Percentiles rank a stretch among this genome's conserved stretches.
These are phyloP conservation scores for Geotrichum histeridarum DNA, from an alignment of 1,139 yeast genomes.

Conservation along the genomic window DNA sequence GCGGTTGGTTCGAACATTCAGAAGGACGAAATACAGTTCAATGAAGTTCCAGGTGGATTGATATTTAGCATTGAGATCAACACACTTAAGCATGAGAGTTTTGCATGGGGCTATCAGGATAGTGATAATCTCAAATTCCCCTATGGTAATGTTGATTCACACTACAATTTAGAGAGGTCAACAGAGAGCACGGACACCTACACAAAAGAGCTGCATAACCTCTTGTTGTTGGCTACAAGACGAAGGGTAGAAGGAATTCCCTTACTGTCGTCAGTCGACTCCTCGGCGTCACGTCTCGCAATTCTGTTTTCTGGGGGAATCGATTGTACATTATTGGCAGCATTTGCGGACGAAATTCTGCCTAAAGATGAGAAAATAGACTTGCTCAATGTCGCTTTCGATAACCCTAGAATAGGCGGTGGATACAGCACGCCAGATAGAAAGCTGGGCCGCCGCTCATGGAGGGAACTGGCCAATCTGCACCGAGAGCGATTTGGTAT, in stretches of 20 bases:
- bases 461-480: constrained; percentile 42
- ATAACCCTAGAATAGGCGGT: constrained; percentile 70
- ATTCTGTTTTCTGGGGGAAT: constrained; percentile 89
- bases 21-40: constrained; percentile 17
- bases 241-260: constrained; percentile 52
- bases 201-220: constrained; percentile 22
- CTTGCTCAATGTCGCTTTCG: constrained; percentile 90
- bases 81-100: not conserved
- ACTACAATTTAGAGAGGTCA: not conserved
- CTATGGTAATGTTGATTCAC: constrained; percentile 3
- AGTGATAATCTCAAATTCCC: constrained; percentile 3
- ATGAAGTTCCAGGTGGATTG: constrained; percentile 34
- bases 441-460: constrained; percentile 59
- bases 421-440: constrained; percentile 73
- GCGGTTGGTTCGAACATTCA: constrained; percentile 20
- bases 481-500: constrained; percentile 10
- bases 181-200: not conserved
- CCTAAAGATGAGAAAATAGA: constrained; percentile 46
- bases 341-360: constrained; percentile 37
- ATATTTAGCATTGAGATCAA: constrained; percentile 25
- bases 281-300: constrained; percentile 40
- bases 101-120: not conserved
- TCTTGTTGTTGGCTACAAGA: constrained; percentile 40
- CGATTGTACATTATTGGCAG: constrained; percentile 78
- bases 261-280: not conserved